These are phyloP conservation scores for Rhodotorula sp. DNA, from an alignment of 1,284 basidiomycete species.

Conservation along the genomic window DNA sequence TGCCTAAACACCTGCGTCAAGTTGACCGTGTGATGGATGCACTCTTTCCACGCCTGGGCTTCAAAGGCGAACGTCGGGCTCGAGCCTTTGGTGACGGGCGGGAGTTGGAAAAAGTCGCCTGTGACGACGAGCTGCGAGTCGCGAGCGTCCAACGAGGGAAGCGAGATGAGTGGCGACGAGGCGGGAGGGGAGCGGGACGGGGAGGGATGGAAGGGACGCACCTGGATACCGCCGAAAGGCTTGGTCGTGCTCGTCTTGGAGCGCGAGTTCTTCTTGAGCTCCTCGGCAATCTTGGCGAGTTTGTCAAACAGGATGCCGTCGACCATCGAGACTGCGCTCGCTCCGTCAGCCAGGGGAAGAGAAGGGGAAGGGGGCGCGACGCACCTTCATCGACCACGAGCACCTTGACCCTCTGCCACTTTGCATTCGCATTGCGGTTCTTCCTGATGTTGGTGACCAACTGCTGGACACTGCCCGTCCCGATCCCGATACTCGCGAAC, in stretches of 20 bases:
- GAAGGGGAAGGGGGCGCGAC: slow-evolving; percentile 25
- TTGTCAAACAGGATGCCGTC: slow-evolving; percentile 92
- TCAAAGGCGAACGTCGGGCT: slow-evolving; percentile 78
- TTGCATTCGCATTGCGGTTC: slow-evolving; percentile 64
- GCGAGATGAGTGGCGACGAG: too few relatives aligned
- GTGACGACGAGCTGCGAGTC: slow-evolving; percentile 75
- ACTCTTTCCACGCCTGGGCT: slow-evolving; percentile 74
- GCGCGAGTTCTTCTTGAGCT: slow-evolving; percentile 60
- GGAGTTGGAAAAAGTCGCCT: slow-evolving; percentile 96
- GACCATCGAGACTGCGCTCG: slow-evolving; percentile 83
- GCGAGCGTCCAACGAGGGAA: not conserved
- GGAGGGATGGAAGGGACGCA: slow-evolving; percentile 45
- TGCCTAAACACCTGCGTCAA: slow-evolving; percentile 83
- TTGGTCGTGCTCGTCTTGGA: slow-evolving; percentile 23
- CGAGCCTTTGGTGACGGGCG: slow-evolving; percentile 66
- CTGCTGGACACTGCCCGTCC: slow-evolving; percentile 64
- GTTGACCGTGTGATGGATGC: slow-evolving; percentile 74
- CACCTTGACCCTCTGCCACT: slow-evolving; percentile 74
- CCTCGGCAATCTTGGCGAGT: slow-evolving; percentile 66
- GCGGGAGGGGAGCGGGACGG: not conserved
- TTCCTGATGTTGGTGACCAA: slow-evolving; percentile 68
- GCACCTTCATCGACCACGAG: slow-evolving; percentile 92
- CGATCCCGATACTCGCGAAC: slow-evolving; percentile 84
- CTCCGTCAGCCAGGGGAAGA: not conserved
- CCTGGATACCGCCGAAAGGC: slow-evolving; percentile 96